These are phyloP conservation scores for Gastrolobium bilobum DNA, from an alignment of 306 rosid species.

Conservation along the genomic window DNA sequence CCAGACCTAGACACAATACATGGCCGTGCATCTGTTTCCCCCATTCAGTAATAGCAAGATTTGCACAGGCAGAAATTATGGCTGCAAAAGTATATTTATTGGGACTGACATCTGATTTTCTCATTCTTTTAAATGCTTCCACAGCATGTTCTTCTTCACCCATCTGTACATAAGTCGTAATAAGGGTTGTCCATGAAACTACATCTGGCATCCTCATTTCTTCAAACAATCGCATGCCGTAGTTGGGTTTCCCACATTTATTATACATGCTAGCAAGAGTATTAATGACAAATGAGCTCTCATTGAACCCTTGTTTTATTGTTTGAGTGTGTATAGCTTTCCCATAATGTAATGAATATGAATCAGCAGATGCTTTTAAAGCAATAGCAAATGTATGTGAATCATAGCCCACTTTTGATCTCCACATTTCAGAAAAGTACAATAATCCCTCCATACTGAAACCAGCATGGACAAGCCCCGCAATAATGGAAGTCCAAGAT, in stretches of 20 bases:
- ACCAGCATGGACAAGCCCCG: conserved; percentile 81
- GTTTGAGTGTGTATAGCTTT: conserved; percentile 71
- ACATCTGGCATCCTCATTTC: conserved; percentile 70
- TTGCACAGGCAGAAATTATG: conserved; percentile 74
- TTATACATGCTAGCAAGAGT: conserved; percentile 78
- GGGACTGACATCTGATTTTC: conserved; percentile 64
- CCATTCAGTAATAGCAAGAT: conserved; percentile 65
- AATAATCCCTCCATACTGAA: conserved; percentile 57
- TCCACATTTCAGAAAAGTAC: conserved; percentile 83
- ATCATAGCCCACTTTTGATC: conserved; percentile 70
- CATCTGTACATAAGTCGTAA: conserved; percentile 60
- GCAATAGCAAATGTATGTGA: conserved; percentile 71
- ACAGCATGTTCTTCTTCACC: conserved; percentile 70
- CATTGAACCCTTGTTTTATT: conserved; percentile 73
- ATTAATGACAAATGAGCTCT: conserved; percentile 71
- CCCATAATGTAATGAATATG: conserved; percentile 65
- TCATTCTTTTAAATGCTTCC: conserved; percentile 71
- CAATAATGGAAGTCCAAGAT: conserved; percentile 78
- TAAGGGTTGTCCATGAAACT: conserved; percentile 86
- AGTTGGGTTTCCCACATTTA: conserved; percentile 78
- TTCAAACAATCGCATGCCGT: conserved; percentile 66
- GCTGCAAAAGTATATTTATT: conserved; percentile 82
- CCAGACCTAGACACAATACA: conserved; percentile 64
- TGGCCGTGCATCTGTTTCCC: conserved; percentile 75
- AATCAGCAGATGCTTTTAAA: conserved; percentile 79